These are phyloP conservation scores for Fusarium udum DNA, from an alignment of 2,329 filamentous ascomycete genomes.

Conservation along the genomic window DNA sequence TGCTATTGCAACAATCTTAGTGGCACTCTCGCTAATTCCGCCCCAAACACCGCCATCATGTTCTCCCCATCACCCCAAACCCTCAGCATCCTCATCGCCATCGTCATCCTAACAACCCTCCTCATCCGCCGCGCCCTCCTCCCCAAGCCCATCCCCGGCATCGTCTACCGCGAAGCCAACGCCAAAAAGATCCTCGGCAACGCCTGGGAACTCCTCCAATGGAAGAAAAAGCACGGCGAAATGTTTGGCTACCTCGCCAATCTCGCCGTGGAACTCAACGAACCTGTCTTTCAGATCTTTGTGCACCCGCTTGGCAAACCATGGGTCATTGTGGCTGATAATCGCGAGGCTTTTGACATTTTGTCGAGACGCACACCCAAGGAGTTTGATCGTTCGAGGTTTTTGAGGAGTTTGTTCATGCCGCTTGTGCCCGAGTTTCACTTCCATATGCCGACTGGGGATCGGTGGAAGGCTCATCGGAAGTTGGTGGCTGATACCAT, in stretches of 20 bases:
- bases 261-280: not conserved
- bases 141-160: not conserved
- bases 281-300: not conserved
- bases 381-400: not conserved
- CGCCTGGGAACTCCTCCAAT: not conserved
- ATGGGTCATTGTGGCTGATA: not conserved
- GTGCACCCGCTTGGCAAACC: not conserved
- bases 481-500: not conserved
- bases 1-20: not conserved
- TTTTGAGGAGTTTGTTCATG: not conserved
- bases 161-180: not conserved
- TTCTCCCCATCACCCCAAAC: not conserved
- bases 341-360: not conserved
- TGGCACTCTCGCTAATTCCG: not conserved
- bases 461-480: not conserved
- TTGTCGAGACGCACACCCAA: not conserved
- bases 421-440: not conserved
- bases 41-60: not conserved
- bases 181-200: not conserved
- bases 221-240: not conserved
- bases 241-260: conserved; percentile 1
- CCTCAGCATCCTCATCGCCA: not conserved
- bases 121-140: not conserved
- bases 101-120: not conserved
- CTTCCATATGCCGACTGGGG: not conserved